phyloP scores from a whole-genome alignment of 768 basidiomycete genomes.

The Scleroderma bovista region DNA sequence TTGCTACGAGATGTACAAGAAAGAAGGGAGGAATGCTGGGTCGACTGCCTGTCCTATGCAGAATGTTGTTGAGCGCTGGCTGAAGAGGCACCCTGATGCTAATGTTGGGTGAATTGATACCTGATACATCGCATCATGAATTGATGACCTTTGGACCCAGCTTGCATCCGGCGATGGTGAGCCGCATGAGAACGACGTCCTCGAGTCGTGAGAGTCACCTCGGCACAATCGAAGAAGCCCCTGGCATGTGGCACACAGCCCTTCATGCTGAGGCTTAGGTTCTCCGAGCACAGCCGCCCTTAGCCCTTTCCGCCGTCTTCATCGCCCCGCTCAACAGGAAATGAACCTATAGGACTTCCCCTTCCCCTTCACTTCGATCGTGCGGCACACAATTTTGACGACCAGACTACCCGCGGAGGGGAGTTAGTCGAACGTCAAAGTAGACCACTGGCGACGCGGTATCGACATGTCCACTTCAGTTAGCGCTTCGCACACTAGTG shows the following conservation, averaged over 20 bases:
- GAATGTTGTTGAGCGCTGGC: conserved; percentile 50
- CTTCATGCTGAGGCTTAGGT: background rate
- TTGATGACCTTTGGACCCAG: too few species aligned
- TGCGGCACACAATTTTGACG: background rate
- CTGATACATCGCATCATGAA: background rate
- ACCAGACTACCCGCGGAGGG: background rate
- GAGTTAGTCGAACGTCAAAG: background rate
- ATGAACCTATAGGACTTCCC: background rate
- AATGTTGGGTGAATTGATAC: background rate
- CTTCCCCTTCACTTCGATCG: background rate
- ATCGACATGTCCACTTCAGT: conserved; percentile 1
- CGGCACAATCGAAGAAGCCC: background rate
- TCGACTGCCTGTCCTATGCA: conserved; percentile 61
- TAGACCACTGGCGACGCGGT: background rate
- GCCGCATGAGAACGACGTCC: too few species aligned
- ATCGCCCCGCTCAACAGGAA: background rate
- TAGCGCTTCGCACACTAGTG: background rate
- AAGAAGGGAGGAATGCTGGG: conserved; percentile 32
- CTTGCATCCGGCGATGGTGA: too few species aligned
- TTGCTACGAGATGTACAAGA: conserved; percentile 53
- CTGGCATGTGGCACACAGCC: background rate
- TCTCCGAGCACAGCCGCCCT: background rate
- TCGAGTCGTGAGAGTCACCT: background rate
- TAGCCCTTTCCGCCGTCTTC: background rate
- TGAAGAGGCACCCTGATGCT: conserved; percentile 42